These are phyloP conservation scores for Taphrina pruni DNA, from an alignment of 1,139 yeast species.

Conservation along the genomic window DNA sequence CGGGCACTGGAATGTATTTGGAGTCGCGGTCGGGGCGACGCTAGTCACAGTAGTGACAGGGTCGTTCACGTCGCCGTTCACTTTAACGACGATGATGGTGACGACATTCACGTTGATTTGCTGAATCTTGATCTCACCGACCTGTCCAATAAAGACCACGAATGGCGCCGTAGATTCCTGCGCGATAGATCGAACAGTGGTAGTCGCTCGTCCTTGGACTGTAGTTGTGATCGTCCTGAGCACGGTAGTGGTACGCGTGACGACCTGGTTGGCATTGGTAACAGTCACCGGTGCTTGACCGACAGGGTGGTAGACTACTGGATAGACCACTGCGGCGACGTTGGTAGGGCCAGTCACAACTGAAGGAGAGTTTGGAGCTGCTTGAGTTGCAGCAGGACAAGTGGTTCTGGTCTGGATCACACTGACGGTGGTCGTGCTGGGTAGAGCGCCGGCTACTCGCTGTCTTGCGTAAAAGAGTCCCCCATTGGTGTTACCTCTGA, in stretches of 20 bases:
- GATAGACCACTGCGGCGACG: slow-evolving; percentile 18
- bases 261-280: slow-evolving; percentile 27
- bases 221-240: slow-evolving; percentile 18
- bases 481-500: slow-evolving; percentile 41
- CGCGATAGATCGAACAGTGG: slow-evolving; percentile 19
- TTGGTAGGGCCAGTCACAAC: slow-evolving; percentile 27
- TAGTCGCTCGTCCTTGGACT: slow-evolving; percentile 16
- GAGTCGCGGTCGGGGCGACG: slow-evolving; percentile 31
- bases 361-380: background rate
- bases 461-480: slow-evolving; percentile 38
- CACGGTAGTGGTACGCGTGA: slow-evolving; percentile 9
- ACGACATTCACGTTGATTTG: slow-evolving; percentile 30
- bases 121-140: slow-evolving; percentile 18
- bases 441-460: slow-evolving; percentile 31
- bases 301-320: slow-evolving; percentile 25
- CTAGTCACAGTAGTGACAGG: slow-evolving; percentile 24
- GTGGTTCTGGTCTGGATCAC: background rate
- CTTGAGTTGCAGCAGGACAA: slow-evolving; percentile 24
- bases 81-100: slow-evolving; percentile 22
- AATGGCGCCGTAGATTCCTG: slow-evolving; percentile 30
- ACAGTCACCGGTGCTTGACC: slow-evolving; percentile 21
- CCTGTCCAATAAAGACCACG: slow-evolving; percentile 30
- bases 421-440: slow-evolving; percentile 7
- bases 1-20: slow-evolving; percentile 40
- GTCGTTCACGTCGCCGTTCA: slow-evolving; percentile 3